phyloP scores from a whole-genome alignment of 257 asterid genomes.

The Plantago ovata region DNA sequence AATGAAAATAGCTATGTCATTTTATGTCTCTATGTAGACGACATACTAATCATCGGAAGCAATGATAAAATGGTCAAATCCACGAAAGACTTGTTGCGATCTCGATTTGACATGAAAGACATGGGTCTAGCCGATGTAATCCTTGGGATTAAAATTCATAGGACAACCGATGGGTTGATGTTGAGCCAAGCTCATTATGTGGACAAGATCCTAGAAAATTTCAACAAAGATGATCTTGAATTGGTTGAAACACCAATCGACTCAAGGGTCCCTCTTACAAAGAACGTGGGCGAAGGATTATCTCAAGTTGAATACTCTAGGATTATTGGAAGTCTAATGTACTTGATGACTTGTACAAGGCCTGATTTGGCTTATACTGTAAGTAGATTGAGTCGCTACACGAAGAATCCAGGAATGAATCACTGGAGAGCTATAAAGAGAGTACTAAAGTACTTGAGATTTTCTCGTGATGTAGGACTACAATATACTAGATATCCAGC shows the following conservation, averaged over 20 bases:
- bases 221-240: background rate
- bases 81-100: background rate
- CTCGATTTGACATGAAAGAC: background rate
- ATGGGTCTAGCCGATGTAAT: background rate
- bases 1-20: background rate
- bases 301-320: background rate
- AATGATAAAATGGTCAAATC: background rate
- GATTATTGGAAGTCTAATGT: conserved; percentile 1
- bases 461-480: background rate
- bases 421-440: background rate
- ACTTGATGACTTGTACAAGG: conserved; percentile 1
- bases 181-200: background rate
- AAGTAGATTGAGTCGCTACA: conserved; percentile 2
- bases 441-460: background rate
- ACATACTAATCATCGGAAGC: background rate
- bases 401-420: background rate
- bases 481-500: background rate
- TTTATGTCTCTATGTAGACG: background rate
- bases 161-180: background rate
- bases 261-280: background rate
- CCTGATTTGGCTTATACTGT: background rate
- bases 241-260: background rate
- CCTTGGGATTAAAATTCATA: background rate
- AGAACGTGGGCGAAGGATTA: background rate
- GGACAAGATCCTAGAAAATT: background rate